phyloP scores from a whole-genome alignment of 139 green algal genomes.

The Chloropicon primus region DNA sequence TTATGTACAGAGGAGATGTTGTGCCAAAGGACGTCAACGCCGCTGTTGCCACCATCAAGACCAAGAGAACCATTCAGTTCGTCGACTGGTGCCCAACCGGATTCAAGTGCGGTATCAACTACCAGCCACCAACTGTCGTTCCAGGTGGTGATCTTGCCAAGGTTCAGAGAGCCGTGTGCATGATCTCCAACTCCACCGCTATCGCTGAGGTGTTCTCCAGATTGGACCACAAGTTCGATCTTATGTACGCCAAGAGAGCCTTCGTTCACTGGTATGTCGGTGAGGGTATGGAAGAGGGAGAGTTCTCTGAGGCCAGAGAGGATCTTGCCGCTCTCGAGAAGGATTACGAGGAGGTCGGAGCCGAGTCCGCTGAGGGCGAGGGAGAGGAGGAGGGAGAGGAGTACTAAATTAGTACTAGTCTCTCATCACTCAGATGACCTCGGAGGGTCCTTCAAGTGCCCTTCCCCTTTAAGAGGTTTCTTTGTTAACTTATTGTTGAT shows the following conservation, averaged over 20 bases:
- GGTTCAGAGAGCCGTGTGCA: constrained; percentile 15
- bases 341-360: constrained; percentile 19
- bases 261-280: constrained; percentile 22
- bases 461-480: background rate
- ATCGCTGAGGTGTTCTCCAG: constrained; percentile 17
- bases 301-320: constrained; percentile 18
- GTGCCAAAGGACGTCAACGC: constrained; percentile 17
- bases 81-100: constrained; percentile 15
- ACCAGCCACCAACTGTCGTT: constrained; percentile 5
- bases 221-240: constrained; percentile 20
- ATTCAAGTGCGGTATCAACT: constrained; percentile 19
- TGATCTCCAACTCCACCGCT: constrained; percentile 16
- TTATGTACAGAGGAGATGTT: constrained; percentile 17
- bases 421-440: background rate
- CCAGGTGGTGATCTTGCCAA: constrained; percentile 13
- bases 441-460: background rate
- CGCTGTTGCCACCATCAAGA: constrained; percentile 10
- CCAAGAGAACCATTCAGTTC: constrained; percentile 13
- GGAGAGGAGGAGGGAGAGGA: constrained; percentile 7
- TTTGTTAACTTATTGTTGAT: background rate
- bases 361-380: constrained; percentile 11
- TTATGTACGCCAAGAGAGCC: constrained; percentile 17
- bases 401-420: background rate
- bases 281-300: constrained; percentile 19
- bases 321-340: constrained; percentile 17